phyloP scores from a whole-genome alignment of 2,329 filamentous ascomycete species.

The Coniochaeta sp. region DNA sequence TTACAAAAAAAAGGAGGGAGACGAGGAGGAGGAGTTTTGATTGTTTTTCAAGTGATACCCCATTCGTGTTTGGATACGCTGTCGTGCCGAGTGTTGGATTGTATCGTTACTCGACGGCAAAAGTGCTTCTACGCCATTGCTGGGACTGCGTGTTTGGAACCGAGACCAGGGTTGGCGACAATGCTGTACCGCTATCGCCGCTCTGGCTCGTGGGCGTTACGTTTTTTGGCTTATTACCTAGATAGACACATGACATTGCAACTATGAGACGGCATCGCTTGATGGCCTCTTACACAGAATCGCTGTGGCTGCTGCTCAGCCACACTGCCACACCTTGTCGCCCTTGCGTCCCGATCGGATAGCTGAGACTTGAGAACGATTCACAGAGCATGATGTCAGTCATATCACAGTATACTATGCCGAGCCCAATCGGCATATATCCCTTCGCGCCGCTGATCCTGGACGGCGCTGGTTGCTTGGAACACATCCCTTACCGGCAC shows the following conservation, averaged over 20 bases:
- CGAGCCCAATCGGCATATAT: neutral
- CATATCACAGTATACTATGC: too few species aligned
- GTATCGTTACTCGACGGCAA: slow-evolving; percentile 37
- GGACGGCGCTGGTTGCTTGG: neutral
- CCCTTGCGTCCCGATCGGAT: neutral
- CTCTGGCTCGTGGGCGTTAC: slow-evolving; percentile 37
- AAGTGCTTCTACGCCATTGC: slow-evolving; percentile 50
- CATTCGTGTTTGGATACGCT: slow-evolving; percentile 47
- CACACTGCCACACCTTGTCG: neutral
- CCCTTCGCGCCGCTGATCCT: neutral
- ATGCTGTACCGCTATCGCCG: slow-evolving; percentile 48
- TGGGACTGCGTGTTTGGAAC: slow-evolving; percentile 45
- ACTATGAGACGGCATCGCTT: neutral
- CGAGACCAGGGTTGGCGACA: slow-evolving; percentile 38
- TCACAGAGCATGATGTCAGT: neutral
- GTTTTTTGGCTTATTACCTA: slow-evolving; percentile 10
- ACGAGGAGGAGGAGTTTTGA: slow-evolving; percentile 11
- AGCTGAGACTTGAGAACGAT: too few species aligned
- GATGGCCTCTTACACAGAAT: neutral
- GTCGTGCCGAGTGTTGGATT: slow-evolving; percentile 24
- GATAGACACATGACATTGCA: neutral
- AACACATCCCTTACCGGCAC: neutral
- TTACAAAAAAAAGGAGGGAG: slow-evolving; percentile 1
- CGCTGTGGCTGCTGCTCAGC: neutral
- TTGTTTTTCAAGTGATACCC: slow-evolving; percentile 40